Base-by-base conservation (phyloP, 169 alveolate species). In the Eimeria praecox region DNA sequence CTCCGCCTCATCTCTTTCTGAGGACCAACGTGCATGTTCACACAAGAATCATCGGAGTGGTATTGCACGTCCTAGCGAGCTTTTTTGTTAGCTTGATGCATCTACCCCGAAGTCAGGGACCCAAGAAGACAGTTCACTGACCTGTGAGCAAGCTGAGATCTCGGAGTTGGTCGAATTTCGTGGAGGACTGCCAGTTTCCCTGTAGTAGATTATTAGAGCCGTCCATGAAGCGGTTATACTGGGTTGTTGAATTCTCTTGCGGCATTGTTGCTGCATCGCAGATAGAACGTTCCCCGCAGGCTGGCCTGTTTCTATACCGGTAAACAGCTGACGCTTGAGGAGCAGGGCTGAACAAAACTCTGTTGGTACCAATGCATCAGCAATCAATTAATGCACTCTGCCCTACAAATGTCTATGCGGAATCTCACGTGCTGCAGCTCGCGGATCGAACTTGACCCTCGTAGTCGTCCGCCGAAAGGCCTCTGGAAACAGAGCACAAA, bases 61-160 rank as follows among this genome's bases (percentile, higher is more conserved):
- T 16, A 35, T 3, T 69, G 49, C 46, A 8, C 49, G n/a, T 59
- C 27, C 27, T 16, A n/a, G 49, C 46, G 2, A 9, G 18, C 33
- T 16, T 38, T 38, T 40, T 14, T 38, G 0, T 38, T 9, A 27
- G 83, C 83, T 16, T 16, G 83, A 20, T 73, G 18, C 52, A 73
- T 16, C 30, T 38, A 44, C 38, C 30, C 4, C 12, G 40, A 30
- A 30, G 33, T 3, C 59, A 42, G 20, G 86, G 56, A 35, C 22
- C 8, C 9, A 78, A n/a, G 88, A 14, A 5, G 66, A n/a, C 42
- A 5, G 30, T n/a, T 27, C 66, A 78, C 71, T 49, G 35, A 85
- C 92, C 92, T 52, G 71, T 85, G 92, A 85, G 92, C 46, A 85
- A 35, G 92, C 92, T 85, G 35, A 85, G 92, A 18, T 85, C 92